These are phyloP conservation scores for Coprinopsis sp. DNA, from an alignment of 768 basidiomycete species.

Conservation along the genomic window DNA sequence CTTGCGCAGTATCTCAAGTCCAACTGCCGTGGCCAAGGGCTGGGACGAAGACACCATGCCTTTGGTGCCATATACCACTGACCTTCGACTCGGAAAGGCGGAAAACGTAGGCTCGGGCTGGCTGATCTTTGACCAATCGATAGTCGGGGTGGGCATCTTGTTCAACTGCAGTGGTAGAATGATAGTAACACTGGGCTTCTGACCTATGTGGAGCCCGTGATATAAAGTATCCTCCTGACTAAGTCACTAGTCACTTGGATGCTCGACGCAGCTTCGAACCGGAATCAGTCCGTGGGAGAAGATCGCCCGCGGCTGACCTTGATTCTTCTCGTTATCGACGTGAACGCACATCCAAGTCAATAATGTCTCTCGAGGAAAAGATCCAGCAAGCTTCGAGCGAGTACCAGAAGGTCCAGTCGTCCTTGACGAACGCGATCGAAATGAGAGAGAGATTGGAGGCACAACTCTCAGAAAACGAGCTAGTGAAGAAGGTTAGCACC, in stretches of 20 bases:
- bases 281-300: too few relatives aligned
- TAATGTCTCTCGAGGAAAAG: constrained; percentile 53
- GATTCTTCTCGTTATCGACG: too few relatives aligned
- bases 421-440: constrained; percentile 70
- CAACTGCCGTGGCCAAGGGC: constrained; percentile 87
- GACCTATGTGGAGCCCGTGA: not conserved
- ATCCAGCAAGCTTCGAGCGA: constrained; percentile 68
- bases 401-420: constrained; percentile 77
- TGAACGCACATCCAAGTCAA: constrained; percentile 10
- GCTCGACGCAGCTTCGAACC: too few relatives aligned
- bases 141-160: constrained; percentile 11
- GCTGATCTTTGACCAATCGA: constrained; percentile 60
- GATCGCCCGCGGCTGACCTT: too few relatives aligned
- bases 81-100: constrained; percentile 78
- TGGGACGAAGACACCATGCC: constrained; percentile 88
- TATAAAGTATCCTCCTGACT: too few relatives aligned
- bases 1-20: constrained; percentile 83
- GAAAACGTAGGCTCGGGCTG: constrained; percentile 61
- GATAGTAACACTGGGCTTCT: not conserved
- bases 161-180: not conserved
- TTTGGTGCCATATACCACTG: constrained; percentile 82
- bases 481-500: constrained; percentile 72
- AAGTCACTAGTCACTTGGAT: too few relatives aligned
- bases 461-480: constrained; percentile 86
- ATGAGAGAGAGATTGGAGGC: constrained; percentile 84